phyloP scores from a whole-genome alignment of 2,329 filamentous ascomycete species.

The Corinectria fuckeliana region DNA sequence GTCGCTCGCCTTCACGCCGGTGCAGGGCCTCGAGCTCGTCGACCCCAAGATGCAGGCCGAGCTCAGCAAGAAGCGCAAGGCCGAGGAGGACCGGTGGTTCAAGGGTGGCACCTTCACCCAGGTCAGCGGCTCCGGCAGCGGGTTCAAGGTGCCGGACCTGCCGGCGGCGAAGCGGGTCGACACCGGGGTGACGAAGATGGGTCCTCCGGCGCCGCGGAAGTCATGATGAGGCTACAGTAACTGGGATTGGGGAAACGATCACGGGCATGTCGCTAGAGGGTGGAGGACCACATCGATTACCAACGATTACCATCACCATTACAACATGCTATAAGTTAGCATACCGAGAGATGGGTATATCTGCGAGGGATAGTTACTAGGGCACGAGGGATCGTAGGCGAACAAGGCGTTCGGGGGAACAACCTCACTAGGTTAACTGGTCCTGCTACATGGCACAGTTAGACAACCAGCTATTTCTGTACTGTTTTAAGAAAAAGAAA shows the following conservation, averaged over 20 bases:
- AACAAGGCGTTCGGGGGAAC: constrained; percentile 31
- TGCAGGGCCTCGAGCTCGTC: constrained; percentile 92
- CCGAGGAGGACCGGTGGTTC: constrained; percentile 95
- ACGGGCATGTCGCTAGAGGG: neutral
- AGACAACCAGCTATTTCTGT: neutral
- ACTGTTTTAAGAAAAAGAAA: neutral
- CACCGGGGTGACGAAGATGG: constrained; percentile 46
- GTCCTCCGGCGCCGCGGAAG: constrained; percentile 41
- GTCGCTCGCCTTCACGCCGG: constrained; percentile 90
- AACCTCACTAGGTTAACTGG: neutral
- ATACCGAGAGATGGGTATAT: neutral
- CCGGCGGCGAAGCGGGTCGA: constrained; percentile 74
- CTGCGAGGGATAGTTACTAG: neutral
- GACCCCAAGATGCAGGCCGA: constrained; percentile 91
- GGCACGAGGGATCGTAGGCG: constrained; percentile 22
- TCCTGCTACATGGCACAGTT: neutral
- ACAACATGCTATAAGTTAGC: neutral
- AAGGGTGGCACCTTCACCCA: constrained; percentile 97
- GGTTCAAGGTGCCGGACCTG: constrained; percentile 83
- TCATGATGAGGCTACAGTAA: constrained; percentile 15
- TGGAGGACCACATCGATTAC: neutral
- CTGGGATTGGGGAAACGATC: neutral
- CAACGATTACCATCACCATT: neutral
- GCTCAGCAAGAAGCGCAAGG: constrained; percentile 87
- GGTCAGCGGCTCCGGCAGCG: constrained; percentile 64